Base-by-base conservation (phyloP, 371 early-diverging fungal genomes). In the Rhizopus stolonifer region DNA sequence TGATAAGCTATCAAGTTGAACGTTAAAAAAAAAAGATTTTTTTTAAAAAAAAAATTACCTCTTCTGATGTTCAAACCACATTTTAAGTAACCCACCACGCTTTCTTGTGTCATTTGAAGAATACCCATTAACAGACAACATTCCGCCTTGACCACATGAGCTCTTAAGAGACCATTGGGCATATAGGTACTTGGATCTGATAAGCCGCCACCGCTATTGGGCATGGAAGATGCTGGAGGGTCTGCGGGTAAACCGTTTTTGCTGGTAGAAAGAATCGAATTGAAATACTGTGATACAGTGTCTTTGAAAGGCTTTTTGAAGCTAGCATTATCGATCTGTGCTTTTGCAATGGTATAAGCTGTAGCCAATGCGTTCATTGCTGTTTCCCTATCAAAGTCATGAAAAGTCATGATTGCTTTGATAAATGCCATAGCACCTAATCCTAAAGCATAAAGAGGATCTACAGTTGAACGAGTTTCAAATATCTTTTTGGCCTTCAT, bases 101-200 rank as follows among this genome's bases (percentile, higher is more conserved):
- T 81, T 53, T 83, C 83, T 54, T 82, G 84, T n/a, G 77, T 66
- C 50, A 85, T 64, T 44, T 82, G 69, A 46, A 83, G 65, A 26
- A 82, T 65, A 1, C 79, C 74, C 22, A 79, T 83, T 47, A 81
- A 34, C 6, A 85, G 49, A 52, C 81, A 67, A 26, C 79, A 59
- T 53, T 85, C 86, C 2, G 83, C 83, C 42, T 79, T 70, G 17
- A 83, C 60, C 8, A 82, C 83, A 55, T 77, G 77, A 6, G 82
- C 83, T 43, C 86, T 62, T 10, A 85, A 56, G 15, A 79, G 77
- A 22, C 81, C 79, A 49, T 82, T 84, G 11, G 79, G 75, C 50
- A 77, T 39, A 39, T 70, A 77, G 4, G 52, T 51, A 25, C 46
- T 61, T 3, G 61, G 58, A 34, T 54, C 54, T 2, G 60, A 29